Percentiles rank a stretch among this genome's conserved stretches.
phyloP scores from a whole-genome alignment of 331 rosid genomes.

The Malus hybrid region DNA sequence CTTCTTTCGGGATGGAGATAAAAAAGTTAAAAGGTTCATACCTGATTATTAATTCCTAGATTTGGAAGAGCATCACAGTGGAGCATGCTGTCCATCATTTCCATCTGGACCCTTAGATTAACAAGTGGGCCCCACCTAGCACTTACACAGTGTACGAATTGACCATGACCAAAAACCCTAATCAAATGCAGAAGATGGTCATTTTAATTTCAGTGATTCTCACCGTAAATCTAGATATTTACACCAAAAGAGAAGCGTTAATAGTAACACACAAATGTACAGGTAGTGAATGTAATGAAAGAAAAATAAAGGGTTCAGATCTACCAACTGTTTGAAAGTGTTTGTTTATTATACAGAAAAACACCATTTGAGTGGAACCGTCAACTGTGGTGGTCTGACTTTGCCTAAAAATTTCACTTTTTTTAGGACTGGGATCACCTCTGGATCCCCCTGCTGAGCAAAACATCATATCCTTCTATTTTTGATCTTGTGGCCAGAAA shows the following conservation, averaged over 20 bases:
- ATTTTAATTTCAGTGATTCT: neutral
- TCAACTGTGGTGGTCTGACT: conserved; percentile 3
- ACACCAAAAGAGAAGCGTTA: neutral
- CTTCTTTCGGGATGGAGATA: neutral
- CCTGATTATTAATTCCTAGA: conserved; percentile 14
- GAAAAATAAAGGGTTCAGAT: conserved; percentile 6
- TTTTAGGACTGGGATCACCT: too few species aligned
- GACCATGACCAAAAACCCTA: neutral
- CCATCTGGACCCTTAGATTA: conserved; percentile 14
- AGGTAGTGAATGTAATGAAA: neutral
- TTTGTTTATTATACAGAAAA: neutral
- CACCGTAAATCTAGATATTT: neutral
- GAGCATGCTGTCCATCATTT: neutral
- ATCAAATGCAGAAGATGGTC: neutral
- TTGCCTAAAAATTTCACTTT: conserved; percentile 16
- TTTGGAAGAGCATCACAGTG: conserved; percentile 15
- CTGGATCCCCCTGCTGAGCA: too few species aligned
- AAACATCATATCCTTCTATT: too few species aligned
- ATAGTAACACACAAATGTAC: neutral
- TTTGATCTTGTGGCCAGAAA: too few species aligned
- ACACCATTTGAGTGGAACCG: conserved; percentile 23
- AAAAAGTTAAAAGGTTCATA: conserved; percentile 4
- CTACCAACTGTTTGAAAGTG: conserved; percentile 1
- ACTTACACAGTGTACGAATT: neutral
- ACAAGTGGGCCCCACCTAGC: conserved; percentile 5